A percentile compares a stretch with the other conserved stretches of the same genome.
These are phyloP conservation scores for Emergomyces pasteurianus DNA, from an alignment of 2,329 filamentous ascomycete genomes.

Conservation along the genomic window DNA sequence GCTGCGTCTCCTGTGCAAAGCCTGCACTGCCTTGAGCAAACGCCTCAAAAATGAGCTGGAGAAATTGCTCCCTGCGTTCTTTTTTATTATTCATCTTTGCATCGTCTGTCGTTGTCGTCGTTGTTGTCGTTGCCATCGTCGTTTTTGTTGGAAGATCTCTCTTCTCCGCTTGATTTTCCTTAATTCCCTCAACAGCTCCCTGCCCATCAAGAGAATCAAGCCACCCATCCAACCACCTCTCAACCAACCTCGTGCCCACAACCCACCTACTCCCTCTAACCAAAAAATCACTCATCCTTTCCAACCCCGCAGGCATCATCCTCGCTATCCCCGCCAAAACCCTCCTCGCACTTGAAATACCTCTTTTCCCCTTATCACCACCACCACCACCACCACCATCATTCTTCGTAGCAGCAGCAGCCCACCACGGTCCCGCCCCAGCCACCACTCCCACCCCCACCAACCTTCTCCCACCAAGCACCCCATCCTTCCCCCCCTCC, in stretches of 20 bases:
- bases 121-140: neutral
- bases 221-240: conserved; percentile 15
- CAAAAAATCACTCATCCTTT: conserved; percentile 8
- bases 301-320: conserved; percentile 16
- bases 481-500: neutral
- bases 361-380: no score
- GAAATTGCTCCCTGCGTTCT: conserved; percentile 9
- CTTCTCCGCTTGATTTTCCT: neutral
- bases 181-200: neutral
- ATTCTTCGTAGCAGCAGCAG: conserved; percentile 19
- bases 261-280: conserved; percentile 14
- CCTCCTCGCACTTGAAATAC: neutral
- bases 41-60: conserved; percentile 14
- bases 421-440: conserved; percentile 25
- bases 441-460: conserved; percentile 29
- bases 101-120: no score
- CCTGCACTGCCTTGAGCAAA: conserved; percentile 18
- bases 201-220: conserved; percentile 11
- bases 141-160: neutral
- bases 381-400: no score
- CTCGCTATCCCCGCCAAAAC: conserved; percentile 11
- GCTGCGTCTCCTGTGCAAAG: conserved; percentile 16
- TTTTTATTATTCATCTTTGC: neutral
- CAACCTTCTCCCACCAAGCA: conserved; percentile 19
- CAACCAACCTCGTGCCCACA: conserved; percentile 10